Conservation (phyloP, 345 rosid species). For the Eucalyptus lansdowneana region DNA sequence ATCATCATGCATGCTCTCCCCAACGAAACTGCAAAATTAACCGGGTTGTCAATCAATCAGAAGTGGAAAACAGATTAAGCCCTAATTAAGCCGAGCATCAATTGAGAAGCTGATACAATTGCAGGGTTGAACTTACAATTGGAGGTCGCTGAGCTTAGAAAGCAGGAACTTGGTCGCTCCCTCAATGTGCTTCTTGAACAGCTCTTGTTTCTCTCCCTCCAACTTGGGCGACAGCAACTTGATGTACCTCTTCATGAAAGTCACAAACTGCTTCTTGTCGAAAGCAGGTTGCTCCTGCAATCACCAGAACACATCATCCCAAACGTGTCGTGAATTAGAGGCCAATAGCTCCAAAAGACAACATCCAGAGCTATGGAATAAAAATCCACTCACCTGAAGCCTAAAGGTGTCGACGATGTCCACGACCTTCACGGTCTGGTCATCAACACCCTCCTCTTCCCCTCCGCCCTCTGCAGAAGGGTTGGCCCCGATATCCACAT, state of each 20-base stretch:
- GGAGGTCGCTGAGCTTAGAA: constrained; percentile 76
- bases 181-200: constrained; percentile 77
- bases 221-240: constrained; percentile 58
- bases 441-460: constrained; percentile 85
- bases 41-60: background rate
- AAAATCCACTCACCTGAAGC: constrained; percentile 57
- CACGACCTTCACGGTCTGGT: constrained; percentile 64
- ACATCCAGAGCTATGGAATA: background rate
- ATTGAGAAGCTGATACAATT: background rate
- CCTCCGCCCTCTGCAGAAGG: constrained; percentile 93
- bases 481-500: constrained; percentile 95
- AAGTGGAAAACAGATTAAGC: background rate
- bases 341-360: background rate
- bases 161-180: constrained; percentile 82
- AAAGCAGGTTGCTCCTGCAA: constrained; percentile 90
- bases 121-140: constrained; percentile 45
- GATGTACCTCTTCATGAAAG: constrained; percentile 56
- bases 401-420: constrained; percentile 96
- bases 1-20: constrained; percentile 88
- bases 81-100: background rate
- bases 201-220: constrained; percentile 31
- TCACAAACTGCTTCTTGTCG: constrained; percentile 76
- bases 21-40: constrained; percentile 52
- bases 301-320: background rate
- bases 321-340: background rate